These are phyloP conservation scores for Spergularia azorica DNA, from an alignment of 179 eudicot species.

Conservation along the genomic window DNA sequence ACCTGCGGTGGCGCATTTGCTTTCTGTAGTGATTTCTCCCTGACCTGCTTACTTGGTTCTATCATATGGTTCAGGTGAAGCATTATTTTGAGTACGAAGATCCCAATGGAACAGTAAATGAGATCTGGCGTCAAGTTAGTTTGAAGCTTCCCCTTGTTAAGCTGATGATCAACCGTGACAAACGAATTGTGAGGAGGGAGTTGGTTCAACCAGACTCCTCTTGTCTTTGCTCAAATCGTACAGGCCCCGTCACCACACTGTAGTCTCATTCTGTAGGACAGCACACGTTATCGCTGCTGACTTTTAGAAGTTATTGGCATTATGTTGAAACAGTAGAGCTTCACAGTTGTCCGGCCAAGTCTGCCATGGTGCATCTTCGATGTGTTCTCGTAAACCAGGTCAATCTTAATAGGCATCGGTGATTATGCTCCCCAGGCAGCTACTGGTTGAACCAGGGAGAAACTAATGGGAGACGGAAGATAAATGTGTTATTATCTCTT, in stretches of 20 bases:
- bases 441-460: slow-evolving; percentile 7
- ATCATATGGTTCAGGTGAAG: slow-evolving; percentile 47
- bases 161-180: slow-evolving; percentile 76
- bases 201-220: slow-evolving; percentile 65
- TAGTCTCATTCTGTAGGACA: slow-evolving; percentile 18
- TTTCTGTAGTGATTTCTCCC: too few species aligned
- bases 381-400: background rate
- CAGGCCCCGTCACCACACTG: slow-evolving; percentile 44
- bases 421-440: background rate
- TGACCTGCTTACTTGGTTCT: background rate
- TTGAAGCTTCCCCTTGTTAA: slow-evolving; percentile 58
- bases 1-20: too few species aligned
- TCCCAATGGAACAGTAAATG: slow-evolving; percentile 74
- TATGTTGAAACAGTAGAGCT: background rate
- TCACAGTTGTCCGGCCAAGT: background rate
- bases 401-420: background rate
- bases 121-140: slow-evolving; percentile 84
- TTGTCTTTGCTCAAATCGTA: slow-evolving; percentile 64
- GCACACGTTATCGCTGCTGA: background rate
- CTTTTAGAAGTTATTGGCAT: background rate
- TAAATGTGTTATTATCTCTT: background rate
- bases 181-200: slow-evolving; percentile 55
- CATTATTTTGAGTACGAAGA: slow-evolving; percentile 70
- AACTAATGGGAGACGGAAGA: background rate
- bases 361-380: background rate